Evolutionary conservation across 305 asterid genomes (phyloP).

Genomic region (Fraxinus angustifolia): DNA sequence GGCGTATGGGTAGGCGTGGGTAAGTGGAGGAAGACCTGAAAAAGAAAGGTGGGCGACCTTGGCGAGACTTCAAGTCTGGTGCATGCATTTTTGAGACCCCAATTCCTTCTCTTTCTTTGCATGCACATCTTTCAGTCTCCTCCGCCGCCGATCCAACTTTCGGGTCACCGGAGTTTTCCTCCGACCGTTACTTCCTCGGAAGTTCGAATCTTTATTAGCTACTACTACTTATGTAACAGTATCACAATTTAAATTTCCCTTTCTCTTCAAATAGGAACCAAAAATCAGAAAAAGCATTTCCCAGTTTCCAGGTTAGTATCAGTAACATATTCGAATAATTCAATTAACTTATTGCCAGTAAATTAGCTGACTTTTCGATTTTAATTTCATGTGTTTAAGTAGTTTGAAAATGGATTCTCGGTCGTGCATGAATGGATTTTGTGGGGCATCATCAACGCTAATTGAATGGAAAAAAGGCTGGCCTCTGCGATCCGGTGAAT

Average conservation of each 20-base stretch:
- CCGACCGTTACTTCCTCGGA: not conserved
- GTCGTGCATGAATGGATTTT: slow-evolving; percentile 75
- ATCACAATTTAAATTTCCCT: not conserved
- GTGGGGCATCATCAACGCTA: slow-evolving; percentile 37
- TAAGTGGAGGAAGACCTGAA: slow-evolving; percentile 17
- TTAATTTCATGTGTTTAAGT: slow-evolving; percentile 17
- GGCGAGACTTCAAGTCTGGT: slow-evolving; percentile 28
- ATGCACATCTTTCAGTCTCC: slow-evolving; percentile 9
- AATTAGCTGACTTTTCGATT: slow-evolving; percentile 1
- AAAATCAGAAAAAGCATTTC: not conserved
- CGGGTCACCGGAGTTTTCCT: slow-evolving; percentile 14
- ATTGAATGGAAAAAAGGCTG: slow-evolving; percentile 64
- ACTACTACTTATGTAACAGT: not conserved
- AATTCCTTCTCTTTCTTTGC: slow-evolving; percentile 14
- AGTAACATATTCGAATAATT: not conserved
- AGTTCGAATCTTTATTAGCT: not conserved
- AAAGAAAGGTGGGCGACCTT: slow-evolving; percentile 25
- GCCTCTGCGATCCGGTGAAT: slow-evolving; percentile 76
- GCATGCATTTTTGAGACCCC: slow-evolving; percentile 19
- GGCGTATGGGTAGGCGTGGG: not conserved
- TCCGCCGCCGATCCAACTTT: not conserved
- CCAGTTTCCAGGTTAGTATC: not conserved
- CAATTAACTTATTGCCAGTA: not conserved
- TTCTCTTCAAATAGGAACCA: not conserved
- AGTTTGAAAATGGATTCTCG: slow-evolving; percentile 43